These are phyloP conservation scores for Ballota nigra DNA, from an alignment of 257 asterid genomes.

Conservation along the genomic window DNA sequence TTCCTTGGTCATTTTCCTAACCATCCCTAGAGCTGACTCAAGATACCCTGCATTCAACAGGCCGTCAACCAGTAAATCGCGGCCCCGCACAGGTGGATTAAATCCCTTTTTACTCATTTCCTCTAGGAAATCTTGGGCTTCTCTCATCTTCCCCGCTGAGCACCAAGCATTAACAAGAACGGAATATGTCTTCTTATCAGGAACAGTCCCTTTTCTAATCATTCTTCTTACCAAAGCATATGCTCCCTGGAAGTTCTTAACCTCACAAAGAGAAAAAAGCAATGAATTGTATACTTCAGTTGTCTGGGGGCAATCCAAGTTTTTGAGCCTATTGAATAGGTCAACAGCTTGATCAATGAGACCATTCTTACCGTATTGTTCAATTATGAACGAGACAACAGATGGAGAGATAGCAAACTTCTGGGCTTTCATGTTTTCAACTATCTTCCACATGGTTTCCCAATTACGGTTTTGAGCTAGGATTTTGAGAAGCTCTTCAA, in stretches of 20 bases:
- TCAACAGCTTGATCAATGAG: constrained; percentile 84
- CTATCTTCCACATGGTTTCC: constrained; percentile 99
- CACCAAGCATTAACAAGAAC: constrained; percentile 94
- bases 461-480: constrained; percentile 75
- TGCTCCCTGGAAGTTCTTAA: constrained; percentile 92
- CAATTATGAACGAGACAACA: constrained; percentile 75
- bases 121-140: constrained; percentile 90
- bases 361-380: constrained; percentile 85
- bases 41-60: constrained; percentile 90
- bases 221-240: constrained; percentile 90
- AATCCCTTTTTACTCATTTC: constrained; percentile 91
- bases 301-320: constrained; percentile 71
- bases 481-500: constrained; percentile 81
- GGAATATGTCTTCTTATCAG: constrained; percentile 80
- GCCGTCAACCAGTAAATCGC: constrained; percentile 85
- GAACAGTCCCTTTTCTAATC: constrained; percentile 64
- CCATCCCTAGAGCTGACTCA: constrained; percentile 91
- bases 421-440: constrained; percentile 69
- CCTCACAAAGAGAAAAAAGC: constrained; percentile 87
- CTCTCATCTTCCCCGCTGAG: constrained; percentile 90
- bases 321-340: constrained; percentile 76
- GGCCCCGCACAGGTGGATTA: constrained; percentile 94
- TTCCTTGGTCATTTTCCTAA: constrained; percentile 83
- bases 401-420: constrained; percentile 64
- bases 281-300: constrained; percentile 77